Conservation (phyloP, 495 filamentous ascomycete genomes). For the Penicillium riverlandense region DNA sequence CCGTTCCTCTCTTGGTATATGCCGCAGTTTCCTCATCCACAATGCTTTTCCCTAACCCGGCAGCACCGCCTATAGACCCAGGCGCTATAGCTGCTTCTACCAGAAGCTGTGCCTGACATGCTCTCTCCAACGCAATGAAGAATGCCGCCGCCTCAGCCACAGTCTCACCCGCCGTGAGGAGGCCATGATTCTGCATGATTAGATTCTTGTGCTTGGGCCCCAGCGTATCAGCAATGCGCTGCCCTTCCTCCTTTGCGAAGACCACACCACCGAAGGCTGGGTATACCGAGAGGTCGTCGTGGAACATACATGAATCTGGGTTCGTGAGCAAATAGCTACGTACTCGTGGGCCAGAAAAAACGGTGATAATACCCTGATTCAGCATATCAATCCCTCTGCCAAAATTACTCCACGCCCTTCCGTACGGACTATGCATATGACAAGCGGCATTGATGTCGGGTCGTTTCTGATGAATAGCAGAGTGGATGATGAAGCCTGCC, state of each 20-base stretch:
- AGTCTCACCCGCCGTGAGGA: constrained; percentile 47
- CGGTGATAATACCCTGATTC: no score
- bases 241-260: constrained; percentile 46
- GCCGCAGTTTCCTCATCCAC: no score
- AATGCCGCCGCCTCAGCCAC: constrained; percentile 53
- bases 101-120: constrained; percentile 51
- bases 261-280: constrained; percentile 39
- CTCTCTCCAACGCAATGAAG: constrained; percentile 50
- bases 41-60: no score
- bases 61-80: no score
- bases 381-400: constrained; percentile 19
- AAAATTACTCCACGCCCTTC: constrained; percentile 17
- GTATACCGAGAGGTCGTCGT: constrained; percentile 24
- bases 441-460: constrained; percentile 27
- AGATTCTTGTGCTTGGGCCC: constrained; percentile 45
- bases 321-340: no score
- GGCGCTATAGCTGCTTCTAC: constrained; percentile 37
- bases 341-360: no score
- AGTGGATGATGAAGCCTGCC: constrained; percentile 53
- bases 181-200: constrained; percentile 54
- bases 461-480: constrained; percentile 18
- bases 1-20: no score
- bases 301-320: no score
- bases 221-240: constrained; percentile 44
- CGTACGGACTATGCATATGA: constrained; percentile 23